A percentile compares a stretch with the other conserved stretches of the same genome.
Evolutionary conservation across 2,329 filamentous ascomycete species (phyloP).

Genomic region (Diaporthe vaccinii): DNA sequence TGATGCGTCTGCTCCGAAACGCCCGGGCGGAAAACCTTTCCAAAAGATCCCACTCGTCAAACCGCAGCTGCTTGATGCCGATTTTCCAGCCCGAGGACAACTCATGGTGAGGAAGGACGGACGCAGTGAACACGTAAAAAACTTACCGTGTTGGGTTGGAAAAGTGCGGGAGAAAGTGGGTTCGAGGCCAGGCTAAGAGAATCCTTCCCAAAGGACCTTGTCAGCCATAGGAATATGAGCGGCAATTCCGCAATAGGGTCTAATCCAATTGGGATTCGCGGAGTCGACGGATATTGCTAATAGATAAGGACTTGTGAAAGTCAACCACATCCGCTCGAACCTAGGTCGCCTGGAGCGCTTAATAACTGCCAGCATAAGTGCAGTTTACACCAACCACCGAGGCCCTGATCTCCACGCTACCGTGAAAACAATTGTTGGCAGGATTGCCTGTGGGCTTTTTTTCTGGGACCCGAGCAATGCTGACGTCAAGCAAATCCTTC

Average conservation of each 20-base stretch:
- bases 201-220: slow-evolving; percentile 20
- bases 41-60: neutral
- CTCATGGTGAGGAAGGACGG: neutral
- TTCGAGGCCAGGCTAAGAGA: slow-evolving; percentile 23
- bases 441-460: neutral
- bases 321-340: neutral
- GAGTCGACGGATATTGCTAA: slow-evolving; percentile 2
- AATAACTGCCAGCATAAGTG: neutral
- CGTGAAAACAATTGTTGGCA: neutral
- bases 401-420: neutral
- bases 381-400: neutral
- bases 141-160: neutral
- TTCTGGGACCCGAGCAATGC: neutral
- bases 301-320: neutral
- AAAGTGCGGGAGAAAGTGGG: slow-evolving; percentile 30
- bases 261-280: neutral
- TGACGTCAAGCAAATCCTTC: neutral
- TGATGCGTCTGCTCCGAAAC: neutral
- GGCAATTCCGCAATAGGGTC: slow-evolving; percentile 1
- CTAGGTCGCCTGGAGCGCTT: neutral
- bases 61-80: neutral
- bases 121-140: neutral
- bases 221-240: slow-evolving; percentile 19
- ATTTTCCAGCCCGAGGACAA: neutral
- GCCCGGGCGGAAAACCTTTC: neutral